phyloP scores from a whole-genome alignment of 176 grass and related monocot species.

The Urochloa ruziziensis region DNA sequence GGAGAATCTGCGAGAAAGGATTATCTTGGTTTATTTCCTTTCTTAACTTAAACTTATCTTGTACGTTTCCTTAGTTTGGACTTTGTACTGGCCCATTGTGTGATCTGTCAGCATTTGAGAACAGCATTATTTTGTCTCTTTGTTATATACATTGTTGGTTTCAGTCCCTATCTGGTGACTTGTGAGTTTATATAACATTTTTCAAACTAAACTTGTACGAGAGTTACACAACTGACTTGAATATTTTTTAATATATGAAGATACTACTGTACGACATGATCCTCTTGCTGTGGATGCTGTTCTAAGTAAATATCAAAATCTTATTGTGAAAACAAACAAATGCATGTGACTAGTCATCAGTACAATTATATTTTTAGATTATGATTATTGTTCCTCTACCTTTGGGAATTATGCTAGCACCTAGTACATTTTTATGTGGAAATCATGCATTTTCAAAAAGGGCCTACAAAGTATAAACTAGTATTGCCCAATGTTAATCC shows the following conservation, averaged over 20 bases:
- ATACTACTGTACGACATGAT: background rate
- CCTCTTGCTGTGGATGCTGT: background rate
- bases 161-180: background rate
- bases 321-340: slow-evolving; percentile 32
- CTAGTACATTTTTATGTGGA: background rate
- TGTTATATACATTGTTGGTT: background rate
- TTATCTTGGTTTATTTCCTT: slow-evolving; percentile 23
- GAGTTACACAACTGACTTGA: background rate
- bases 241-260: background rate
- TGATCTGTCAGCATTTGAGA: background rate
- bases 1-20: slow-evolving; percentile 2
- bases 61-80: slow-evolving; percentile 20
- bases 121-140: background rate
- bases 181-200: background rate
- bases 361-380: no score
- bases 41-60: background rate
- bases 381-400: background rate
- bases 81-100: background rate
- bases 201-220: background rate
- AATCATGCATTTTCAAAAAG: background rate
- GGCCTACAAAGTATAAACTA: background rate
- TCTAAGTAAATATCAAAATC: background rate
- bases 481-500: background rate
- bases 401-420: background rate
- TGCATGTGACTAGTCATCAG: slow-evolving; percentile 33